Percentiles rank a stretch among this genome's conserved stretches.
Conservation (phyloP, 1,284 basidiomycete species). For the Polyporus tsugae region DNA sequence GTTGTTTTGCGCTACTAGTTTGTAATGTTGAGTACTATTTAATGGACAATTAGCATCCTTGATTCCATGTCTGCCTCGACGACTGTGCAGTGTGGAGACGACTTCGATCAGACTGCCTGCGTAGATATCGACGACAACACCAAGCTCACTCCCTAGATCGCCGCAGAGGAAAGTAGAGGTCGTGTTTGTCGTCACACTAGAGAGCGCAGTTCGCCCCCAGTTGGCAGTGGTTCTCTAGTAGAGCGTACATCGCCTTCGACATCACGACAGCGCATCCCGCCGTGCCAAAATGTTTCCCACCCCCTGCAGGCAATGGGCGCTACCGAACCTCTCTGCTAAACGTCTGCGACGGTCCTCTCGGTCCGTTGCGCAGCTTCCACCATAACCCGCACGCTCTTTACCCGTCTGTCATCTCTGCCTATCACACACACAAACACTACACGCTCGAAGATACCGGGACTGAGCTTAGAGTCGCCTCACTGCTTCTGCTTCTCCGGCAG, state of each 20-base stretch:
- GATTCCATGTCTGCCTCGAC: background rate
- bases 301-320: no score
- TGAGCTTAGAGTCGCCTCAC: background rate
- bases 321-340: background rate
- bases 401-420: background rate
- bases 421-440: background rate
- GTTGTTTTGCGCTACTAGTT: background rate
- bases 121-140: no score
- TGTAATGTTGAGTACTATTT: background rate
- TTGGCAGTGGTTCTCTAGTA: no score
- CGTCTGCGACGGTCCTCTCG: background rate
- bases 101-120: background rate
- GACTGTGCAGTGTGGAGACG: no score
- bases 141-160: no score
- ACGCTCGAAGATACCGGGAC: no score
- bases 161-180: no score
- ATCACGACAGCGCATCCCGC: no score
- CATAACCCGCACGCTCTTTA: conserved; percentile 2
- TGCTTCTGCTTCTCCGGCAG: background rate
- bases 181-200: no score
- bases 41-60: background rate
- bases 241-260: no score
- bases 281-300: no score
- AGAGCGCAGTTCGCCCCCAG: no score
- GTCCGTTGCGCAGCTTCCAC: background rate